Evolutionary conservation across 2,329 filamentous ascomycete species (phyloP), one percentile per base, ranked within the genome.

Genomic region (Colletotrichum caudatum): DNA sequence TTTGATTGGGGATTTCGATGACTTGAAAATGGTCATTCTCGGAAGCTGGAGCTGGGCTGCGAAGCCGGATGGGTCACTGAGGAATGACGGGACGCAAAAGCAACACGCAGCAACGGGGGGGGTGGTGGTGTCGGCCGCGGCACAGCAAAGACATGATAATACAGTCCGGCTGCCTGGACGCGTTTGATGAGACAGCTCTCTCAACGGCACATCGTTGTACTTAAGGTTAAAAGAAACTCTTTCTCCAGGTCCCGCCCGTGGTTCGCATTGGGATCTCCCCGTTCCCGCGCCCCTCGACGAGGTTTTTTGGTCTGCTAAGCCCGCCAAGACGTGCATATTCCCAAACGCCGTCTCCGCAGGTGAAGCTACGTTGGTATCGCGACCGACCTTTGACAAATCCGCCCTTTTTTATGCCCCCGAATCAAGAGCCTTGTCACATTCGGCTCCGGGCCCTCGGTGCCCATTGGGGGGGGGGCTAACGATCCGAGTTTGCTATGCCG

Each of bases 21-120:
- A 69, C 39, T 56, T 69, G 20, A 48, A 64, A 5, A 37, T 23
- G 1, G 67, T 60, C 67, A 66, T 65, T 7, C 29, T 54, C 20
- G 29, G 1, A 37, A 33, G 2, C 0, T 1, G 1, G 1, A 18
- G 5, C 4, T 12, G 3, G 16, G 23, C 11, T 23, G n/a, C 5
- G 16, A 29, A 35, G 46, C 35, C 2, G 1, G 11, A 16, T 39
- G 1, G 11, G 9, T 39, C n/a, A 35, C 33, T 20, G 8, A 5
- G n/a, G 11, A 46, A 11, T 18, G 50, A 29, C 20, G 14, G 20
- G 12, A 6, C 8, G 18, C 33, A 18, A 26, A 46, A 37, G 44
- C n/a, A 14, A 6, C 26, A 7, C 16, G 20, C 53, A 23, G 20
- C 11, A 23, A 35, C 6, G 20, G 33, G 16, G 9, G 29, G 53